phyloP scores from a whole-genome alignment of 306 rosid species.

The Corylus heterophylla region DNA sequence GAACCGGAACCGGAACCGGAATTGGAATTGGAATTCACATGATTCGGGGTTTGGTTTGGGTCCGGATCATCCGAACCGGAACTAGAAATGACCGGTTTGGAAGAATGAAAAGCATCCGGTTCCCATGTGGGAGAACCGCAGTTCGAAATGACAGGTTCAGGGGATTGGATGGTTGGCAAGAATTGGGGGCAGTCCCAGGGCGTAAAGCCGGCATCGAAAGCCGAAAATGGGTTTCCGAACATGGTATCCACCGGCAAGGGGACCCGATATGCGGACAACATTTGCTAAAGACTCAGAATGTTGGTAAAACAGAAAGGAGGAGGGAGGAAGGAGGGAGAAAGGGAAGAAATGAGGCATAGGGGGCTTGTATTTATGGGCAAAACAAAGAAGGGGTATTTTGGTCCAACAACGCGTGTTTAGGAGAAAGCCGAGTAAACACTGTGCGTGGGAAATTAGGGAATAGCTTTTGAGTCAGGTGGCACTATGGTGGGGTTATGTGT shows the following conservation, averaged over 20 bases:
- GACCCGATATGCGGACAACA: slow-evolving; percentile 53
- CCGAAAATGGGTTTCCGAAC: slow-evolving; percentile 41
- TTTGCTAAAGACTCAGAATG: slow-evolving; percentile 19
- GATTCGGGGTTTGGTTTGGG: slow-evolving; percentile 17
- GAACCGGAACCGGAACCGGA: background rate
- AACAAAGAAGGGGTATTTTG: slow-evolving; percentile 30
- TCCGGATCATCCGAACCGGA: slow-evolving; percentile 45
- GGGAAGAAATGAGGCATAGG: slow-evolving; percentile 71
- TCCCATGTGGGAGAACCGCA: slow-evolving; percentile 29
- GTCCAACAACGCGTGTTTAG: background rate
- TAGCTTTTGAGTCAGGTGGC: slow-evolving; percentile 85
- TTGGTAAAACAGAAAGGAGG: slow-evolving; percentile 14
- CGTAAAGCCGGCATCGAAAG: slow-evolving; percentile 40
- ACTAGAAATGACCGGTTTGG: slow-evolving; percentile 22
- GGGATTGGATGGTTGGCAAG: slow-evolving; percentile 26
- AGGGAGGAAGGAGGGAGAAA: slow-evolving; percentile 63
- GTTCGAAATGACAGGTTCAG: slow-evolving; percentile 37
- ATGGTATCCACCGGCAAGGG: slow-evolving; percentile 37
- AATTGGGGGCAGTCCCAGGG: slow-evolving; percentile 56
- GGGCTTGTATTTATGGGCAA: slow-evolving; percentile 43
- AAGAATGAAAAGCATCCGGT: background rate
- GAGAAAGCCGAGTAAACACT: background rate
- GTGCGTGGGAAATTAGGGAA: slow-evolving; percentile 16
- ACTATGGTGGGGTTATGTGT: slow-evolving; percentile 40
- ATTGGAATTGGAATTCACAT: slow-evolving; percentile 19